Evolutionary conservation across 352 stramenopile genomes (phyloP), one percentile per base, ranked within the genome.

Genomic region (Globisporangium paroecandrum): DNA sequence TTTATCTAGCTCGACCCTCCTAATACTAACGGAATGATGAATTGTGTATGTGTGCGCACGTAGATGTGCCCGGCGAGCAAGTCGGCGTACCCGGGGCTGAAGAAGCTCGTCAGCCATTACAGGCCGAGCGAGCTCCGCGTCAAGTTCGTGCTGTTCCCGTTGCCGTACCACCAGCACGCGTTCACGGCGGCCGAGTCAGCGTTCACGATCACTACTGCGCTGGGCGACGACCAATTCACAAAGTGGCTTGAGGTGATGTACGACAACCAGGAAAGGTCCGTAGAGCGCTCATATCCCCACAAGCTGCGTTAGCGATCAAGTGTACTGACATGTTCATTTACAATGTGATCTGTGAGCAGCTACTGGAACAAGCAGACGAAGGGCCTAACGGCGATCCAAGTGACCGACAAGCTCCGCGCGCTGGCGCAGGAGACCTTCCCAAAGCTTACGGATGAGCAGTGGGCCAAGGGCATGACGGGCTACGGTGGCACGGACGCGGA

Each of bases 291-390:
- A 43, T 15, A 15, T 10, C 43, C 7, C 22, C 8, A 46, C 38
- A 24, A 13, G 18, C 1, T 18, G 12, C 7, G 55, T 0, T 22
- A 43, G 55, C 1, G 27, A n/a, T 5, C 12, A 36, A 38, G 10
- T 5, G 18, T 24, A 29, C 56, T 63, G 29, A 25, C 22, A 5
- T 22, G 3, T n/a, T 58, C 10, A 15, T 54, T 15, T 25, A 25
- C 9, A n/a, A 27, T n/a, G 15, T 49, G 41, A 9, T 22, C 41
- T 29, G 25, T 36, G 29, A 65, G 47, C 63, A 90, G 83, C 20
- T 93, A 82, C 64, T 93, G 82, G 83, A 92, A 95, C 77, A 89
- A 91, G 66, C 62, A 69, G n/a, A 94, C 87, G 18, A 90, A 94
- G 61, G 86, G 91, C 43, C 56, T 91, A 34, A 85, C 74, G 22